Percentiles rank a stretch among this genome's conserved stretches.
Evolutionary conservation across 2,329 filamentous ascomycete species (phyloP).

Genomic region (Monosporascus ibericus): DNA sequence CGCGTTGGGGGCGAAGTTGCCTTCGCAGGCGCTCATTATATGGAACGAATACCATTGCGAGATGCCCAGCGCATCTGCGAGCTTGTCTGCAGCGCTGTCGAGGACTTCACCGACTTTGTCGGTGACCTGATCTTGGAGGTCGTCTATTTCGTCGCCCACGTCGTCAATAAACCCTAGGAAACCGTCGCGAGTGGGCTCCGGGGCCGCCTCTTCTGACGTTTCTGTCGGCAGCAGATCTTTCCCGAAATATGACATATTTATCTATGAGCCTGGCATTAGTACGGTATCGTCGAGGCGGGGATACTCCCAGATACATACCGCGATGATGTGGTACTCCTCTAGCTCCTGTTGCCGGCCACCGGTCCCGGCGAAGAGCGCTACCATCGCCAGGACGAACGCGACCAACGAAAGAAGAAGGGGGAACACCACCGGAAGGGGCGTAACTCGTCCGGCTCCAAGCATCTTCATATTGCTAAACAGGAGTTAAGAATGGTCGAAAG

Average conservation of each 20-base stretch:
- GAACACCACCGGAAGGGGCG: conserved; percentile 17
- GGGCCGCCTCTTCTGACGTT: conserved; percentile 15
- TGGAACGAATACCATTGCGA: conserved; percentile 47
- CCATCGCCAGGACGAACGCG: conserved; percentile 29
- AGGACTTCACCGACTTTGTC: conserved; percentile 34
- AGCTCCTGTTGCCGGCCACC: conserved; percentile 28
- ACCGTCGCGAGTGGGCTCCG: conserved; percentile 15
- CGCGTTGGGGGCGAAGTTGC: conserved; percentile 38
- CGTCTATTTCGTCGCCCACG: conserved; percentile 15
- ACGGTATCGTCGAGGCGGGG: background rate
- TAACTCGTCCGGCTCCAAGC: conserved; percentile 7
- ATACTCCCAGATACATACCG: conserved; percentile 21
- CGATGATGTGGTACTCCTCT: conserved; percentile 33
- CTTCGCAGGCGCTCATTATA: conserved; percentile 41
- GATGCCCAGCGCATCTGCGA: conserved; percentile 39
- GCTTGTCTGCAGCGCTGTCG: conserved; percentile 32
- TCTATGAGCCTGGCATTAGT: conserved; percentile 17
- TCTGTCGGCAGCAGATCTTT: conserved; percentile 28
- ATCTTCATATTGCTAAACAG: conserved; percentile 1
- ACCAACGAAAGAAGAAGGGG: conserved; percentile 28
- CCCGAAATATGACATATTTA: conserved; percentile 36
- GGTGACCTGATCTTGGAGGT: conserved; percentile 27
- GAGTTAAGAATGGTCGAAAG: background rate
- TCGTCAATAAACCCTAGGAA: conserved; percentile 9
- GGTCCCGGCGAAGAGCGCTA: conserved; percentile 32